Base-by-base conservation (phyloP, 306 rosid species). In the Rubus idaeus region DNA sequence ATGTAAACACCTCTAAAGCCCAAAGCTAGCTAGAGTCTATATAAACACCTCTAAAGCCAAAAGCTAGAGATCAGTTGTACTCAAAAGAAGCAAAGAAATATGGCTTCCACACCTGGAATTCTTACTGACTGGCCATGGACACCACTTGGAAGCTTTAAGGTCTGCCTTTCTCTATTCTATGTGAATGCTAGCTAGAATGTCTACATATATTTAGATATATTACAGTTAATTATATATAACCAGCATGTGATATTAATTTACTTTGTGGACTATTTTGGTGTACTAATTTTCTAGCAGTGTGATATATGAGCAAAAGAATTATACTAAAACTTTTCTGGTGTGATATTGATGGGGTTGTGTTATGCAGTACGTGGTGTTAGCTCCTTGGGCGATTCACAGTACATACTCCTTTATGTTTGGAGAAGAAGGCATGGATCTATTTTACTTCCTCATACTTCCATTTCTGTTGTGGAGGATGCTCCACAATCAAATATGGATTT, bases 71-170 rank as follows among this genome's bases (percentile, higher is more conserved):
- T 58, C 40, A 23, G 35, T 30, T 30, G 35, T 12, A 21, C 37
- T 21, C 14, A 30, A 30, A 30, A 23, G 17, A 58, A 58, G 11
- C 65, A 58, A 64, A 37, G 26, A 40, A 56, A 87, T 30, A 30
- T 87, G 88, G 90, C 90, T 79, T 73, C 88, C 49, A 81, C 50
- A 40, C 90, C 88, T 0, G 88, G 90, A 40, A 79, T 87, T 63
- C 88, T 87, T 56, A 87, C 90, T 12, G 86, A 84, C 49, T 87
- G 90, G 90, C 90, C 90, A 79, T 87, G 90, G 90, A 84, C 70
- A 30, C 83, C 83, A 64, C 88, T 87, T 35, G 86, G 90, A 65
- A 79, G 60, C 74, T 84, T 84, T 73, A 87, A 87, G 88, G 90
- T 87, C 45, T 13, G n/a, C 20, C 44, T 13, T 62, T 62, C 20